Conservation (phyloP, 768 basidiomycete species). For the Pleurotus tuoliensis region DNA sequence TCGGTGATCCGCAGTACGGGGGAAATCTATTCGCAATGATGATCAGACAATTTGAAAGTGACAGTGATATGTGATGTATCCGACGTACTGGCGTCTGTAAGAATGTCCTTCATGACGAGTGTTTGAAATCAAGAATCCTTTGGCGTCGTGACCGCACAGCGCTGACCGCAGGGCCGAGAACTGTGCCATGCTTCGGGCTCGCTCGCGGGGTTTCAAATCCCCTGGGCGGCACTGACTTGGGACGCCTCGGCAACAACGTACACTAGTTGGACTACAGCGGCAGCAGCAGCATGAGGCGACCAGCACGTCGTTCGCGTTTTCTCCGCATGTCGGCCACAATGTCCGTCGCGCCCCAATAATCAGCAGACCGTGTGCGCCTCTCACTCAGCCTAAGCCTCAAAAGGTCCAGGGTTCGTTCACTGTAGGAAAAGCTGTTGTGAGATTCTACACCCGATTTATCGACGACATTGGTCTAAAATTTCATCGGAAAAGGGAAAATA, state of each 20-base stretch:
- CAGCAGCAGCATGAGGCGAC: not conserved
- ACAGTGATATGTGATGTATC: conserved; percentile 1
- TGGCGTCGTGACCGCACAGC: not conserved
- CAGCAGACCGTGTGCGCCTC: not conserved
- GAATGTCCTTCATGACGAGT: conserved; percentile 51
- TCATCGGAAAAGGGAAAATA: not conserved
- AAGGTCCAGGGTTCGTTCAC: conserved; percentile 2
- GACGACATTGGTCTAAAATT: not conserved
- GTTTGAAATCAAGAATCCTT: not conserved
- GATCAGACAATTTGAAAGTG: not conserved
- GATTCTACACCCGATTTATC: conserved; percentile 6
- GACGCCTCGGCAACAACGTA: too few species aligned
- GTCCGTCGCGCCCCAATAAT: too few species aligned
- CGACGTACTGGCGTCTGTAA: conserved; percentile 65
- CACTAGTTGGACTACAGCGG: too few species aligned
- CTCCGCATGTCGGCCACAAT: too few species aligned
- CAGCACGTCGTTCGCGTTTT: not conserved
- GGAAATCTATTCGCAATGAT: conserved; percentile 55
- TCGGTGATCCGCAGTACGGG: conserved; percentile 65
- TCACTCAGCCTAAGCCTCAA: not conserved
- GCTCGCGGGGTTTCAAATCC: not conserved
- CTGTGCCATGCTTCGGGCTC: not conserved
- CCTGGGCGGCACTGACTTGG: too few species aligned
- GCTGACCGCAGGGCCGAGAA: not conserved
- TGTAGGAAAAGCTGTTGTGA: conserved; percentile 2